Conservation (phyloP, 2,329 filamentous ascomycete genomes). For the Colletotrichum sp. region DNA sequence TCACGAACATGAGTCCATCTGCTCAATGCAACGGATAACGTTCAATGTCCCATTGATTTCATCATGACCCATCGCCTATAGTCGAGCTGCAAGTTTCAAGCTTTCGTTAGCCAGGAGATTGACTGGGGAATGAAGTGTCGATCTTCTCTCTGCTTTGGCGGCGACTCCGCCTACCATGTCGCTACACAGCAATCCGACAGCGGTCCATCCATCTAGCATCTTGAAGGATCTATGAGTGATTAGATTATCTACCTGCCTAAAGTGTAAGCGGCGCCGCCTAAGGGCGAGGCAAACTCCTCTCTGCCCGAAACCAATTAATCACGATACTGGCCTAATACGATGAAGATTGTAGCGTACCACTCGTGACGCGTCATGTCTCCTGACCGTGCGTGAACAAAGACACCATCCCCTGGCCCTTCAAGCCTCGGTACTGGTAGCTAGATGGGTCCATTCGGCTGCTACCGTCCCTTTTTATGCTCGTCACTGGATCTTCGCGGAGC, state of each 20-base stretch:
- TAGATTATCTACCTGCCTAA: neutral
- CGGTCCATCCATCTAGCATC: neutral
- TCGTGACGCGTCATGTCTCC: neutral
- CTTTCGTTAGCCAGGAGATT: neutral
- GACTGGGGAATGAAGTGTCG: neutral
- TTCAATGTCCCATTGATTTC: neutral
- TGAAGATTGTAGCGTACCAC: neutral
- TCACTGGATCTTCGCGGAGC: neutral
- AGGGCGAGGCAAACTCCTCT: neutral
- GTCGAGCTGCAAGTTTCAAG: neutral
- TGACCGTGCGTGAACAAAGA: neutral
- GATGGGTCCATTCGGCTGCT: neutral
- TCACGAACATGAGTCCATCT: neutral
- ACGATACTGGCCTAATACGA: neutral
- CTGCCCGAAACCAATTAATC: neutral
- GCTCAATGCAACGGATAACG: neutral
- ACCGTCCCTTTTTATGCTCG: neutral
- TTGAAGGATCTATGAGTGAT: neutral
- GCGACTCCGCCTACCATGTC: neutral
- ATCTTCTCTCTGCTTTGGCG: neutral
- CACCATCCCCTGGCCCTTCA: neutral
- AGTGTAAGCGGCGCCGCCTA: accelerated
- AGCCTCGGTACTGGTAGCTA: neutral
- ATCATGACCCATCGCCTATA: neutral
- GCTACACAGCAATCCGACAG: neutral